These are phyloP conservation scores for Cajanus cajan DNA, from an alignment of 306 rosid genomes.

Conservation along the genomic window DNA sequence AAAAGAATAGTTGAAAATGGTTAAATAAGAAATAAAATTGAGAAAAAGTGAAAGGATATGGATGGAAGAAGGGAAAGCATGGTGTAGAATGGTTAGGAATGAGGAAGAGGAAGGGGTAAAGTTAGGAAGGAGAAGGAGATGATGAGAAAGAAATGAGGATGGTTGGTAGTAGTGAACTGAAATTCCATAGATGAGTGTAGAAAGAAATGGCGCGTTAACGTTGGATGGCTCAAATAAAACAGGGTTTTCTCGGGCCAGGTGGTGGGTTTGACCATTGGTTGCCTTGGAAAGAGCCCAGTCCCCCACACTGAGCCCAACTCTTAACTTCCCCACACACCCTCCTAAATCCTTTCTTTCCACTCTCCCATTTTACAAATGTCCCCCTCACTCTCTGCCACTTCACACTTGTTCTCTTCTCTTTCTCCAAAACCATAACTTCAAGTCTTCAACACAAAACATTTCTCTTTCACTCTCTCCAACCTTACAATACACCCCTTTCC, in stretches of 20 bases:
- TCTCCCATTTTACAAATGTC: slow-evolving; percentile 18
- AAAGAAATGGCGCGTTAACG: slow-evolving; percentile 49
- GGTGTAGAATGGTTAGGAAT: too few species aligned
- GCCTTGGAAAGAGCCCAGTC: slow-evolving; percentile 51
- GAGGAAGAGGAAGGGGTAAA: too few species aligned
- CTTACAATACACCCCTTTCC: background rate
- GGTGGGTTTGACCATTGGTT: slow-evolving; percentile 66
- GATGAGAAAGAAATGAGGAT: too few species aligned
- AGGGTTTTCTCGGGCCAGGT: slow-evolving; percentile 91
- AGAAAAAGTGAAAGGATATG: too few species aligned
- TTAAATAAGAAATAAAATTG: too few species aligned
- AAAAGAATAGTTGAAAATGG: too few species aligned
- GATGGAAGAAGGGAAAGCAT: too few species aligned
- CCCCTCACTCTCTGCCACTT: slow-evolving; percentile 21
- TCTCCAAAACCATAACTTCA: background rate
- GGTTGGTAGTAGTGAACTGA: too few species aligned
- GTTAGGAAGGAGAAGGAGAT: too few species aligned
- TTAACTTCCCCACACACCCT: too few species aligned
- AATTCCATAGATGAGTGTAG: too few species aligned
- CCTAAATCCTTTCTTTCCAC: too few species aligned
- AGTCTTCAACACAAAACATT: background rate
- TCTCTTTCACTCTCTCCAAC: background rate
- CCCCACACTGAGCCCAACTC: slow-evolving; percentile 28
- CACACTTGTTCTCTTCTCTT: background rate
- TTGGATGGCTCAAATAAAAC: slow-evolving; percentile 60